These are phyloP conservation scores for Monosporascus sp. DNA, from an alignment of 2,329 filamentous ascomycete species.

Conservation along the genomic window DNA sequence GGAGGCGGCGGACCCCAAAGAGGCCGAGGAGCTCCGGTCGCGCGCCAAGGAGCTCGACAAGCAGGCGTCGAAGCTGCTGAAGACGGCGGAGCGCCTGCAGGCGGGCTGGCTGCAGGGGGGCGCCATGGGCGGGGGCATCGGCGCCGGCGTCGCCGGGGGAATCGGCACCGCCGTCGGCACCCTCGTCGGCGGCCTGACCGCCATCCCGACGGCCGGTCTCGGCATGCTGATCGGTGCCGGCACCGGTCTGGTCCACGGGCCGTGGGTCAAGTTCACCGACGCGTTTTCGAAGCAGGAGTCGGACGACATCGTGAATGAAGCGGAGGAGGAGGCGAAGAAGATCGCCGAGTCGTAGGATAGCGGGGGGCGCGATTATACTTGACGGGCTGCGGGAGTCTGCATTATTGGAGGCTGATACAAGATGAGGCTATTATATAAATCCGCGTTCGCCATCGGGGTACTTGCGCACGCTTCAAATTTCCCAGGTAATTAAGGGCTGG, in stretches of 20 bases:
- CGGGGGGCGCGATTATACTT: too few relatives aligned
- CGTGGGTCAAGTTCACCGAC: constrained; percentile 28
- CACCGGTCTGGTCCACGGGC: constrained; percentile 26
- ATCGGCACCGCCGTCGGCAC: constrained; percentile 24
- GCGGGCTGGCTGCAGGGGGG: constrained; percentile 27
- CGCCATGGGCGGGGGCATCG: constrained; percentile 25
- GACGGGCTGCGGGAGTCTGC: too few relatives aligned
- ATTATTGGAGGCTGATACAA: too few relatives aligned
- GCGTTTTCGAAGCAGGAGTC: constrained; percentile 23
- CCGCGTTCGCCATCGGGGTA: too few relatives aligned
- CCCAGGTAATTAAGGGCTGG: too few relatives aligned
- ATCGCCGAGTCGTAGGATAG: constrained; percentile 9
- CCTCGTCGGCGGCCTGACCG: constrained; percentile 23
- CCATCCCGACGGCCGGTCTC: constrained; percentile 25
- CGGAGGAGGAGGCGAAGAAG: constrained; percentile 19
- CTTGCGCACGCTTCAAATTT: too few relatives aligned
- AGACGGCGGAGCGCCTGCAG: constrained; percentile 25
- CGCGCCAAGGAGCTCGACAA: constrained; percentile 24
- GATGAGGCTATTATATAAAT: too few relatives aligned
- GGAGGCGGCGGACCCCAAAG: constrained; percentile 16
- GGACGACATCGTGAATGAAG: constrained; percentile 21
- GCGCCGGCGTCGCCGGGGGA: constrained; percentile 26
- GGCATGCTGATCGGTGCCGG: constrained; percentile 26
- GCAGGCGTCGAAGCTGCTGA: constrained; percentile 24
- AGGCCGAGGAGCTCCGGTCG: constrained; percentile 22